Base-by-base conservation (phyloP, 257 asterid species). In the Petunia secreta region DNA sequence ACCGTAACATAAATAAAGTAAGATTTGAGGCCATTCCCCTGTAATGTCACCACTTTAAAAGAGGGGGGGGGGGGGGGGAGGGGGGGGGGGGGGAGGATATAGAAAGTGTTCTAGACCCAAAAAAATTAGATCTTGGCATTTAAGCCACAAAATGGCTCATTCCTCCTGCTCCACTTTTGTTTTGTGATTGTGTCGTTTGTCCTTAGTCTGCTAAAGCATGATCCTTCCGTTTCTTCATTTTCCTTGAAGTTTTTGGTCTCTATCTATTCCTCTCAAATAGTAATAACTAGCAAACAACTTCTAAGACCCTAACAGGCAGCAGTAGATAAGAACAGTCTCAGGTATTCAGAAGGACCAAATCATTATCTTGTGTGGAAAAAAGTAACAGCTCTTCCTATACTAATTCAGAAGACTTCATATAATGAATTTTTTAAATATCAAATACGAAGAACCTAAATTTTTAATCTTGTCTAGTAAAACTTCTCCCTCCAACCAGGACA, bases 61-160 rank as follows among this genome's bases (percentile, higher is more conserved):
- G 25, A 25, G 25, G 25, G 25, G 25, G 25, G 58, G 9, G 16
- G 8, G 8, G 16, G 16, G 16, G 58, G 8, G 16, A 9, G 16
- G 58, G 9, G 16, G 8, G 8, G 16, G 16, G 25, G 58, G 9
- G 16, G 8, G 8, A 9, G 16, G 25, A 16, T 16, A 16, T 46
- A 11, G 11, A 52, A 52, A 52, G 55, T 52, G 55, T 52, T 14
- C 55, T 52, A 52, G 55, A 52, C 55, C 8, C 10, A 14, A 38
- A 69, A 14, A 38, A 69, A 69, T 8, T 38, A 44, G 57, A 68
- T 68, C 43, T 66, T 68, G n/a, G 75, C 2, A 64, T 38, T 64
- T 64, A 64, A 64, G 11, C 71, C 71, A 64, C 52, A 66, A 53
- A 67, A 41, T 67, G 38, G 54, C 14, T 67, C 75, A 67, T 67